Evolutionary conservation across 371 early-diverging fungal species (phyloP), one percentile per base, ranked within the genome.

Genomic region (Enterocytospora artemiae): DNA sequence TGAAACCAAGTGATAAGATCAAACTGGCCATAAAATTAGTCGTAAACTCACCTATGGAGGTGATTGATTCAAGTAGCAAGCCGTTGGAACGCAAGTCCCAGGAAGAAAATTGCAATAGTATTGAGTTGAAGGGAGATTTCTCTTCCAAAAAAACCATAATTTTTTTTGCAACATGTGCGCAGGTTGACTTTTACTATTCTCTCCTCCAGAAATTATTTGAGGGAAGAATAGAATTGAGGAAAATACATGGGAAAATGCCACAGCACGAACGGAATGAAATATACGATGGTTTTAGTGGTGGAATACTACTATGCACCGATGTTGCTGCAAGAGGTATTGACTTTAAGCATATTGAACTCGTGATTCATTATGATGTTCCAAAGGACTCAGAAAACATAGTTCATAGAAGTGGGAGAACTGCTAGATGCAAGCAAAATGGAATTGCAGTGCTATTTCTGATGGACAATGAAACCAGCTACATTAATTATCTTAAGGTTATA

Each of bases 321-420:
- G 59, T 77, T 14, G 61, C 66, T 33, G 72, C 77, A 16, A 64
- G 77, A 33, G 77, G 77, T 20, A 63, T 74, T 43, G 77, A 77
- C 62, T 74, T 77, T 53, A 62, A 55, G 24, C 61, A 55, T 16
- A 60, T 77, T 25, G 64, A 74, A 18, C 37, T 58, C 22, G 72
- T 77, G 22, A 41, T 77, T 5, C 68, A 72, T 46, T 73, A 86
- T 48, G 93, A 93, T 59, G 85, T 92, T 22, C 93, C 94, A 0
- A 88, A 88, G 59, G 94, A 95, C 60, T 91, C 92, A 5, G 89
- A 89, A 73, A 85, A 84, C 12, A 93, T 95, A 73, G 82, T 90
- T 0, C 97, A 96, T 81, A 82, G 97, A n/a, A 91, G 91, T 72
- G 97, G 97, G 3, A 83, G 97, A 63, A 90, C 96, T 0, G 97